Evolutionary conservation across 208 protist species (phyloP).

Genomic region (Crithidia acanthocephali): DNA sequence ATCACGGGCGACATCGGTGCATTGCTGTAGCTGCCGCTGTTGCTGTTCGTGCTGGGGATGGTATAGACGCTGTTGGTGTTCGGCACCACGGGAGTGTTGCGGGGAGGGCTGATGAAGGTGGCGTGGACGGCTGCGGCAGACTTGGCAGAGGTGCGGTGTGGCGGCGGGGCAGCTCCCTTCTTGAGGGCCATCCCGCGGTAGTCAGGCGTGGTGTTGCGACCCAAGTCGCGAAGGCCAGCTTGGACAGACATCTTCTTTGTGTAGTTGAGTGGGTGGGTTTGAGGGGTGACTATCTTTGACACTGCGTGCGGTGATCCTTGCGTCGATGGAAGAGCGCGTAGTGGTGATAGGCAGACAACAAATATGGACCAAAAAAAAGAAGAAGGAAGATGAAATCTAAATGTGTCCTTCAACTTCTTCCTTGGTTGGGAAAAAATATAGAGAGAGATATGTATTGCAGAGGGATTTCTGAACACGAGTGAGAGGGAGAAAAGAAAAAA

Average conservation of each 20-base stretch:
- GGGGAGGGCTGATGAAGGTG: conserved; percentile 69
- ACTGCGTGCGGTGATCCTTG: too few relatives aligned
- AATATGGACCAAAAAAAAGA: not conserved
- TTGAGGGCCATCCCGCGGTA: conserved; percentile 9
- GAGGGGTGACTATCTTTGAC: too few relatives aligned
- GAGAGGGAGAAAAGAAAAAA: not conserved
- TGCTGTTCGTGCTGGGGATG: conserved; percentile 19
- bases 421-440: too few relatives aligned
- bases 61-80: not conserved
- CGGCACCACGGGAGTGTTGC: conserved; percentile 31
- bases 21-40: not conserved
- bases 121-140: conserved; percentile 19
- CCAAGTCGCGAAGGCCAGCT: conserved; percentile 19
- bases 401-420: too few relatives aligned
- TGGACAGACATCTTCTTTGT: conserved; percentile 10
- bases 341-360: too few relatives aligned
- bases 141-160: conserved; percentile 8
- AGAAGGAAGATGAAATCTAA: not conserved
- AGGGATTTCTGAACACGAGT: too few relatives aligned
- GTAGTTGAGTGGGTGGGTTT: too few relatives aligned
- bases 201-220: conserved; percentile 3
- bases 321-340: too few relatives aligned
- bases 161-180: conserved; percentile 26
- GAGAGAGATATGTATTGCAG: too few relatives aligned
- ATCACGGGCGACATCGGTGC: not conserved